These are phyloP conservation scores for Luzula sylvatica DNA, from an alignment of 176 grass and related monocot species.

Conservation along the genomic window DNA sequence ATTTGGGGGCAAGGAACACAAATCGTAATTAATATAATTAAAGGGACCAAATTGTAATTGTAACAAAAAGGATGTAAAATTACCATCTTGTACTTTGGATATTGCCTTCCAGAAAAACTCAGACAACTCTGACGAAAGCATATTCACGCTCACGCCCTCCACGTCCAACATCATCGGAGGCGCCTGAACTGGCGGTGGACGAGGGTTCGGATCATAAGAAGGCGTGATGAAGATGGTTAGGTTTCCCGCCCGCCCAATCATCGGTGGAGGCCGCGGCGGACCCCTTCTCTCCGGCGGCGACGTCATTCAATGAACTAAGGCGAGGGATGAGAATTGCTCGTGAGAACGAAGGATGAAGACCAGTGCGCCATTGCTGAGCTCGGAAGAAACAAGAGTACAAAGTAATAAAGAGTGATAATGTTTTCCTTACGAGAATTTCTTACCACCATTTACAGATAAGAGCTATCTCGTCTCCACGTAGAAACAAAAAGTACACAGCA, in stretches of 20 bases:
- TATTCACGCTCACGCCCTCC: slow-evolving; percentile 13
- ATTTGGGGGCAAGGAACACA: no score
- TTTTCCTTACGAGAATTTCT: neutral
- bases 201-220: slow-evolving; percentile 1
- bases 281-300: neutral
- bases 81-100: slow-evolving; percentile 62
- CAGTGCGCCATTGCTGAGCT: neutral
- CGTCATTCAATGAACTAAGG: neutral
- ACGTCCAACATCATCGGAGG: slow-evolving; percentile 31
- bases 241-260: slow-evolving; percentile 7
- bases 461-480: no score
- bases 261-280: slow-evolving; percentile 4
- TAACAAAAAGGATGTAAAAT: neutral
- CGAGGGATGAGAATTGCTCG: neutral
- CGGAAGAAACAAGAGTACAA: neutral
- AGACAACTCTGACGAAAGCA: slow-evolving; percentile 15
- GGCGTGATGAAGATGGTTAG: slow-evolving; percentile 24
- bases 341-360: neutral
- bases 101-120: slow-evolving; percentile 49
- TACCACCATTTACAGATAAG: neutral
- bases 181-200: slow-evolving; percentile 41
- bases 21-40: no score
- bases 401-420: neutral
- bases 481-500: no score
- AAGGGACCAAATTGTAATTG: neutral